Base-by-base conservation (phyloP, 169 alveolate genomes). In the Plasmodium billcollinsi region DNA sequence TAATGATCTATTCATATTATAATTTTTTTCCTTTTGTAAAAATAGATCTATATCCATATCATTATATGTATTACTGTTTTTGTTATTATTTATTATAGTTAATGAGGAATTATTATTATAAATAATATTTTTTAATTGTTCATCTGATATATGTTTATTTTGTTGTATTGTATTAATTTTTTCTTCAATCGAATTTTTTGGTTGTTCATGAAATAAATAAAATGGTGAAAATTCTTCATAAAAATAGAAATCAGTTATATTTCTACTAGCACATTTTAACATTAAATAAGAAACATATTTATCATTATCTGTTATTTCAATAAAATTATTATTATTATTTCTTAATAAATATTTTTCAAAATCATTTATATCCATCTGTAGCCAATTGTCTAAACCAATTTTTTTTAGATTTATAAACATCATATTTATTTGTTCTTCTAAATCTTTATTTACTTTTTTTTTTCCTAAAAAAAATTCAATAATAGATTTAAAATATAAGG, bases 211-310 rank as follows among this genome's bases (percentile, higher is more conserved):
- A 80, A 80, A 80, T 67, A 80, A 80, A 80, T 80, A 71, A 69
- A 80, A 80, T 11, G 90, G 90, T 67, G 90, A 80, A 80, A 80
- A 80, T 43, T 80, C 90, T 29, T 80, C 90, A 62, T 80, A 80
- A 80, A 66, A 80, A 56, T 39, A 67, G 69, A 80, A 80, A 49
- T 80, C 90, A 3, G 90, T 80, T 67, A 80, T 80, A 72, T 80
- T 80, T 45, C 90, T 59, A 29, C 90, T 80, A 3, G 90, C 90
- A 80, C 90, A 80, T 21, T 80, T 80, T 80, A 80, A 45, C 90
- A 80, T 80, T 52, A 80, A 15, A 62, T 67, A 80, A 15, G 90
- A 66, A 18, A 39, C 45, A 47, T 80, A 39, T 39, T 67, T 80
- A 71, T 80, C 90, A 54, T 54, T 80, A 15, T 80, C 83, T 14